Base-by-base conservation (phyloP, 2,329 filamentous ascomycete species). In the Penicillium sp. region DNA sequence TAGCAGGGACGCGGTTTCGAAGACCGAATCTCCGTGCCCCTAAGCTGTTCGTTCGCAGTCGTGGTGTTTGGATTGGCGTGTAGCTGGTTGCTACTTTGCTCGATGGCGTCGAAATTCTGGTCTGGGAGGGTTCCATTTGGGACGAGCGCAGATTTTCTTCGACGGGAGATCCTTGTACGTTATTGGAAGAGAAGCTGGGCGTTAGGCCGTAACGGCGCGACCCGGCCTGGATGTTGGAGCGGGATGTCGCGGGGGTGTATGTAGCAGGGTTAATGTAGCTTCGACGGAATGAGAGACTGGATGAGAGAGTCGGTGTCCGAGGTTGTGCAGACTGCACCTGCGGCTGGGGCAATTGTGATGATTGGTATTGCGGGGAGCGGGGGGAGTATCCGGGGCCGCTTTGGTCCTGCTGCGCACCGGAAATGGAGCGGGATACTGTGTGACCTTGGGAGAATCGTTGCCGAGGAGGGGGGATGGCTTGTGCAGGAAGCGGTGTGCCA, bases 151-250 rank as follows among this genome's bases (percentile, higher is more conserved):
- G 60, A 41, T 46, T 60, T 37, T 58, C 68, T 57, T 66, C 73
- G 37, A 50, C 55, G 42, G 42, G 12, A 15, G 60, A 61, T 35
- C 63, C 63, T 4, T 63, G 59, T 7, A 67, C 53, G 13, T 62
- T 52, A 40, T 63, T 61, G 25, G 67, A 48, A 13, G 55, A 62
- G 47, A 62, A 54, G 42, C 57, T 61, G 6, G 67, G 53, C 3
- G 71, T 63, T 21, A 70, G 46, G 6, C 71, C 73, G 51, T 77
- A 78, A 23, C 76, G 69, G 29, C 74, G 75, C 23, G 73, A 77
- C 21, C 76, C 76, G 2, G 75, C 75, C 57, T 77, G 75, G 41
- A 78, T 75, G 54, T 75, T 77, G 21, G 73, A 64, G 51, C 73
- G 69, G 6, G 72, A 64, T n/a, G 73, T 69, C 19, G 74, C 67